These are phyloP conservation scores for Penicillium samsonianum DNA, from an alignment of 495 filamentous ascomycete genomes.

Conservation along the genomic window DNA sequence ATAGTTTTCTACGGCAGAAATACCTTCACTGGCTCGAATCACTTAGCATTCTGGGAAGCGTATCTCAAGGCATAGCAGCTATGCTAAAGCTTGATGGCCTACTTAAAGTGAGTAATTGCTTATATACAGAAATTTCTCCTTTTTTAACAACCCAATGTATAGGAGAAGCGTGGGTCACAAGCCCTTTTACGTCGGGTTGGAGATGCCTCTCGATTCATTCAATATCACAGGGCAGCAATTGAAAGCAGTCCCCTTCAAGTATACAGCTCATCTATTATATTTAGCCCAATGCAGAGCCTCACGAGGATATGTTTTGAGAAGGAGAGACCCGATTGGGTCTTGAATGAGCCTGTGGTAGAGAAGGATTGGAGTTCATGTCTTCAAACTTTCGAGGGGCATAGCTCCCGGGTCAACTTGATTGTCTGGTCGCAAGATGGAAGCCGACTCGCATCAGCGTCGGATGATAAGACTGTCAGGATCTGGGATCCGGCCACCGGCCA, in stretches of 20 bases:
- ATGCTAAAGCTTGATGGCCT: slow-evolving; percentile 17
- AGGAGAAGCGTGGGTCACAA: background rate
- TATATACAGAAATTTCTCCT: too few relatives aligned
- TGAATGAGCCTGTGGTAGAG: slow-evolving; percentile 14
- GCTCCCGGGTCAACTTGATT: background rate
- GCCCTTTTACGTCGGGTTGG: slow-evolving; percentile 18
- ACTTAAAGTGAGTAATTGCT: slow-evolving; percentile 15
- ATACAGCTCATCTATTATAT: slow-evolving; percentile 34
- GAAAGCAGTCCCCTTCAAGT: slow-evolving; percentile 34
- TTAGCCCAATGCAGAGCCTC: slow-evolving; percentile 28
- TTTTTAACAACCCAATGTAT: too few relatives aligned
- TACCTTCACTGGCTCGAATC: slow-evolving; percentile 43
- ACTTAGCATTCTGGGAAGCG: slow-evolving; percentile 28
- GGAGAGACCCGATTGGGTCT: slow-evolving; percentile 21
- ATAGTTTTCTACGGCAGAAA: slow-evolving; percentile 26
- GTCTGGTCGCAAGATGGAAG: slow-evolving; percentile 12
- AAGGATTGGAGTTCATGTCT: slow-evolving; percentile 18
- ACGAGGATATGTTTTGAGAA: slow-evolving; percentile 22
- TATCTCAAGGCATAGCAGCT: slow-evolving; percentile 25
- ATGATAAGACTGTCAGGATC: slow-evolving; percentile 19
- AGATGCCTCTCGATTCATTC: slow-evolving; percentile 36
- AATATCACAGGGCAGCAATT: slow-evolving; percentile 24
- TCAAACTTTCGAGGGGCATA: slow-evolving; percentile 17
- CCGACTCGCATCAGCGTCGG: slow-evolving; percentile 11
- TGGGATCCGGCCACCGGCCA: slow-evolving; percentile 66